Conservation (phyloP, 495 filamentous ascomycete species). For the Diplogelasinospora grovesii region DNA sequence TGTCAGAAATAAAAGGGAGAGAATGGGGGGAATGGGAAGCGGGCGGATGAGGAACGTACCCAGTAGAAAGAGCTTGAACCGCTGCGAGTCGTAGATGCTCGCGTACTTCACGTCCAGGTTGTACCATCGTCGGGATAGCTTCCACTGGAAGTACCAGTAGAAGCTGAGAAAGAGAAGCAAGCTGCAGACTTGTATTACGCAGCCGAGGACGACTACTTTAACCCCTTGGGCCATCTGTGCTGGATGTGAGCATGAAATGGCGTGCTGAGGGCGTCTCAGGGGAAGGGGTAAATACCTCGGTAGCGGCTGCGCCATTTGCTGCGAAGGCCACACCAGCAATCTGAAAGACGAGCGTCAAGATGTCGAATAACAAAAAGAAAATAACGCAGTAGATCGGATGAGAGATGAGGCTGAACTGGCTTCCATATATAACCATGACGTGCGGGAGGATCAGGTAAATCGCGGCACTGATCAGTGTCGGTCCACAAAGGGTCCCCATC, state of each 20-base stretch:
- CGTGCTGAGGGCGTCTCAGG: not conserved
- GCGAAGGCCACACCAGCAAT: constrained; percentile 27
- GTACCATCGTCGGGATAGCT: constrained; percentile 25
- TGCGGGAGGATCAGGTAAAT: constrained; percentile 31
- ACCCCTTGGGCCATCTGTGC: constrained; percentile 26
- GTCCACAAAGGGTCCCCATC: constrained; percentile 32
- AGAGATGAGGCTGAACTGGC: constrained; percentile 21
- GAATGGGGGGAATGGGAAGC: not conserved
- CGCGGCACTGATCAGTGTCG: constrained; percentile 31
- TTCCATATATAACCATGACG: constrained; percentile 34
- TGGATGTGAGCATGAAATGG: constrained; percentile 12
- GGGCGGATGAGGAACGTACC: constrained; percentile 23
- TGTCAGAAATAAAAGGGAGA: constrained; percentile 6
- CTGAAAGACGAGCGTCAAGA: constrained; percentile 29
- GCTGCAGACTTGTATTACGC: constrained; percentile 31
- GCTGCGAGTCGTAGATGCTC: constrained; percentile 24
- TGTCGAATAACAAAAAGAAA: constrained; percentile 24
- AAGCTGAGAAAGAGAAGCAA: constrained; percentile 25
- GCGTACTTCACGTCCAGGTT: constrained; percentile 25
- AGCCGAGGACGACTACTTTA: constrained; percentile 27
- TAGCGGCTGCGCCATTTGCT: not conserved
- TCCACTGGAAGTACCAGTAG: constrained; percentile 25
- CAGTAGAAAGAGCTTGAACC: constrained; percentile 29
- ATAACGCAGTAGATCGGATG: constrained; percentile 26
- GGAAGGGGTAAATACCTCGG: constrained; percentile 13